Base-by-base conservation (phyloP, 495 filamentous ascomycete species). In the Aspergillus ostianus region DNA sequence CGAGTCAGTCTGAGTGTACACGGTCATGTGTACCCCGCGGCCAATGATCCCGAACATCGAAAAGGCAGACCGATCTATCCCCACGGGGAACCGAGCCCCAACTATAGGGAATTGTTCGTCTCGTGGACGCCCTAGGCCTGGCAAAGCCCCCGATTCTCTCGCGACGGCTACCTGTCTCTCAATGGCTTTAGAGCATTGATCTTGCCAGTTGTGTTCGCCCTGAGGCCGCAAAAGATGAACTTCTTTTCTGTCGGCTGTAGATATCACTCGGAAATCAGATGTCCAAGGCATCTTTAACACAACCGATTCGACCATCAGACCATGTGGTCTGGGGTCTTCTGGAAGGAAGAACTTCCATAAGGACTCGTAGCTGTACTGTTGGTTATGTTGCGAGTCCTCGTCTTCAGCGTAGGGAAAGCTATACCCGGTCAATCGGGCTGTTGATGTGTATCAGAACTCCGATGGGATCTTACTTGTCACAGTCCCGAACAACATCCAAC, bases 1-100 rank as follows among this genome's bases (percentile, higher is more conserved):
- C 13, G 70, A 57, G 36, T 62, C 64, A 13, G 48, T 56, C 6
- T 64, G 59, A 6, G 57, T 48, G 60, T 84, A 85, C 6, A 72
- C 80, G 2, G 76, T 78, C 58, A 85, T 69, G 49, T 83, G 81
- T 0, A 79, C 79, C 13, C 76, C 81, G 6, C 67, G 71, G 1
- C 70, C 70, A 4, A 73, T 70, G 47, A 84, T 79, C 2, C 83
- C 83, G 53, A 85, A 81, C 4, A 83, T 62, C 32, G 73, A 64
- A 20, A 74, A 70, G 0, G 74, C 74, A 62, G 74, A 76, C 20
- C 81, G 73, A 36, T 84, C 79, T 18, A 84, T 62, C 26, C 69
- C 69, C 6, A 80, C 67, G 4, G 49, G 15, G 15, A 59, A 59
- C 4, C 21, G 48, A 13, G 57, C 57, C 0, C 57, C 57, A 2